Base-by-base conservation (phyloP, 2,329 filamentous ascomycete genomes). In the Clonostachys rosea region DNA sequence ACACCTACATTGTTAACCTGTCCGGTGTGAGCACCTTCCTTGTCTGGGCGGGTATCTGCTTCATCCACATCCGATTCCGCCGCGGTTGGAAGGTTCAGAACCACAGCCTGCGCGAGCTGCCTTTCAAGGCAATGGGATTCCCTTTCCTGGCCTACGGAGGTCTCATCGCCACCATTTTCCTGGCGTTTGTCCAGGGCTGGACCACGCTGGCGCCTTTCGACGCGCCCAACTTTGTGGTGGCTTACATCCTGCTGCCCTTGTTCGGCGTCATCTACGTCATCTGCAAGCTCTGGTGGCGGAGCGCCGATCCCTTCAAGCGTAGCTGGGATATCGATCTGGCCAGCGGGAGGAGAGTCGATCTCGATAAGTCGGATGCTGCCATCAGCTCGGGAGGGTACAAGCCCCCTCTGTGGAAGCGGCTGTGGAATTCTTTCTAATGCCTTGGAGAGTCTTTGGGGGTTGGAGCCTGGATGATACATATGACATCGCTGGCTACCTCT, bases 1-100 rank as follows among this genome's bases (percentile, higher is more conserved):
- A 87, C 59, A 63, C 62, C 7, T 87, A 87, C 63, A 86, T 89
- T 49, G 80, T 89, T 56, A 87, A 86, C 56, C 69, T 88, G 1
- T 81, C 75, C 6, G 86, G 85, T 5, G 83, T 88, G 3, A 83
- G 82, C 36, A 87, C 84, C 0, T 89, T 89, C 58, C 61, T 89
- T 3, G 85, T 87, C 40, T 89, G 86, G 86, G 85, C 73, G 3
- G 75, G 75, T 36, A 89, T 89, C 55, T 83, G 76, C 24, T 78
- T 87, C 55, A 86, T 81, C 5, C 86, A 89, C 56, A 83, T 89
- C 50, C 82, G 84, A 20, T 89, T 90, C 63, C 82, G 86, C 34
- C 62, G 73, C 10, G 85, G 83, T 0, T 85, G 82, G 82, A 58
- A 63, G 10, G 65, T 62, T 0, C 83, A 87, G 58, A 81, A 81